Base-by-base conservation (phyloP, 352 stramenopile species). In the Albugo laibachii region DNA sequence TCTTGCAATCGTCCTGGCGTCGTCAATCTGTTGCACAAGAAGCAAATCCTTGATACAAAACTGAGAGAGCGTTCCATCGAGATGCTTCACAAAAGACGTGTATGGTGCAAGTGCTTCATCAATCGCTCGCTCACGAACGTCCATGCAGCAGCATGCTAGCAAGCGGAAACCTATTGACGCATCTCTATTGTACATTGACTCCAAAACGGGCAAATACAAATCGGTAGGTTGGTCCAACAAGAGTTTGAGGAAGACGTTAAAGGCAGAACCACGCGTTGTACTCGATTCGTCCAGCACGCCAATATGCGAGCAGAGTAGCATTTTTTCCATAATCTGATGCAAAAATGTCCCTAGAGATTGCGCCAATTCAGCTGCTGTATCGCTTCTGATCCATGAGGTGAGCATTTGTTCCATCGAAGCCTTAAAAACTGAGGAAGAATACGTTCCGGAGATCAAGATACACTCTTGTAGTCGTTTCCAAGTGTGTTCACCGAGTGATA, bases 201-300 rank as follows among this genome's bases (percentile, higher is more conserved):
- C 71, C n/a, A 91, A 43, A 48, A 91, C 82, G 2, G 77, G 74
- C 37, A 91, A 52, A 48, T 77, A 86, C 10, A 85, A 49, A 13
- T 84, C 69, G 14, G 63, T 57, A 2, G 69, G 55, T 38, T 86
- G 72, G 35, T 65, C 80, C 24, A 91, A 53, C 14, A 85, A 68
- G 56, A 85, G 77, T 35, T 91, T 73, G 40, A 91, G 55, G 57
- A 91, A 77, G 19, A 66, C 87, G 54, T 84, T 69, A 36, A 87
- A 75, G 2, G 85, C 65, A 4, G 69, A 59, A 16, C 68, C 63
- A 21, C 66, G 79, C 10, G 69, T 83, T 18, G 56, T 63, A 48
- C 80, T 83, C 1, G 72, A 69, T 11, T 67, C 62, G 41, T 71
- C 61, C 37, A 55, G 80, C 45, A 80, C 47, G 11, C 66, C 64